Evolutionary conservation across 2,329 filamentous ascomycete species (phyloP).

Genomic region (Xylariaceae sp.): DNA sequence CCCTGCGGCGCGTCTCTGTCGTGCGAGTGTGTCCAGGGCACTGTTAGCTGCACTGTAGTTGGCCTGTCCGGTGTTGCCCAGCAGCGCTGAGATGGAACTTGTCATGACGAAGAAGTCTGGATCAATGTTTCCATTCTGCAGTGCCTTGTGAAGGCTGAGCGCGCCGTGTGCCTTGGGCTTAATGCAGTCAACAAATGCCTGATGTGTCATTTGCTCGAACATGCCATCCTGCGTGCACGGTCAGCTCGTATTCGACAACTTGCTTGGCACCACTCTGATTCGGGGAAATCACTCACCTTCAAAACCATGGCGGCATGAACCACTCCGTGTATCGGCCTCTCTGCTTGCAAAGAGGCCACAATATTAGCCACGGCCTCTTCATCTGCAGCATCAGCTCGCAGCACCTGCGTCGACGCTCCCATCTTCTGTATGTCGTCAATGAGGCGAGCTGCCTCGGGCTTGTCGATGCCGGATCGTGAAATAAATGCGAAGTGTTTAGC

Average conservation of each 20-base stretch:
- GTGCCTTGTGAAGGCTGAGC: constrained; percentile 12
- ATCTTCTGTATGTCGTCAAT: constrained; percentile 5
- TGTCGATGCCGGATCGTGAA: constrained; percentile 29
- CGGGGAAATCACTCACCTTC: constrained; percentile 2
- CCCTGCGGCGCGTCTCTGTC: constrained; percentile 10
- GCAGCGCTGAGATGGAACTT: constrained; percentile 22
- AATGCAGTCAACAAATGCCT: constrained; percentile 4
- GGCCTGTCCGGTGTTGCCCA: constrained; percentile 21
- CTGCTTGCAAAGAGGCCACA: constrained; percentile 4
- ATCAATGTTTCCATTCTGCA: constrained; percentile 4
- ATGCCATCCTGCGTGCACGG: constrained; percentile 15
- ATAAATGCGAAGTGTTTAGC: constrained; percentile 33
- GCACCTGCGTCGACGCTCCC: constrained; percentile 11
- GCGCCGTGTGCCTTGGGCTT: constrained; percentile 20
- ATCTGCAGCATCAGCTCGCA: constrained; percentile 13
- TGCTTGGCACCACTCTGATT: no score
- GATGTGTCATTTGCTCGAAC: constrained; percentile 18
- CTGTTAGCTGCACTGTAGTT: constrained; percentile 26
- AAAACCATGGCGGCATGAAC: constrained; percentile 28
- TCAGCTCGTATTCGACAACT: constrained; percentile 3
- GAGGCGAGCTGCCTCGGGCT: constrained; percentile 24
- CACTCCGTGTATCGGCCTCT: constrained; percentile 23
- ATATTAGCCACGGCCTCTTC: constrained; percentile 4
- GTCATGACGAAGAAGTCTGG: constrained; percentile 27
- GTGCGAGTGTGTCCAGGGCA: constrained; percentile 23